Conservation (phyloP, 148 eudicot genomes). For the Vaccinium darrowii region DNA sequence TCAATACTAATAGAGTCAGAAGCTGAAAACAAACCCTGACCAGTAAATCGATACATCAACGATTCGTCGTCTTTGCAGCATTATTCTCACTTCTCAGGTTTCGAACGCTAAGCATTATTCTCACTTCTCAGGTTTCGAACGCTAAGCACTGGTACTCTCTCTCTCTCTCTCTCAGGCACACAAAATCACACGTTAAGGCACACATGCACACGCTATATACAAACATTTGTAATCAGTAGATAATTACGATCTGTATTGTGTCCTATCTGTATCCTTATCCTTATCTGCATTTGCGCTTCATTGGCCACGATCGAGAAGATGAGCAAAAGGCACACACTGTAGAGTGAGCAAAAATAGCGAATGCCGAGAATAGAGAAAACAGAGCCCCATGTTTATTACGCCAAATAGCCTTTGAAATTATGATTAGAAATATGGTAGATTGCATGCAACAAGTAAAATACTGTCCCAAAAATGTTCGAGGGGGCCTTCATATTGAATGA, state of each 20-base stretch:
- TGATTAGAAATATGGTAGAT: neutral
- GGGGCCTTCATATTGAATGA: neutral
- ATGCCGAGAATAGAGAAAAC: neutral
- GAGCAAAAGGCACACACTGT: neutral
- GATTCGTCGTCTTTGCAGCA: neutral
- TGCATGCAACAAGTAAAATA: neutral
- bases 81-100: neutral
- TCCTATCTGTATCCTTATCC: neutral
- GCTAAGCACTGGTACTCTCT: neutral
- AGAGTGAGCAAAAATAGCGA: neutral
- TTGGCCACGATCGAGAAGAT: neutral
- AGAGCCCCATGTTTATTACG: neutral
- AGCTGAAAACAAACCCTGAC: neutral
- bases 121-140: neutral
- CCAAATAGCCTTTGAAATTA: neutral
- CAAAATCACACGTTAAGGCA: neutral
- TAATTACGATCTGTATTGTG: neutral
- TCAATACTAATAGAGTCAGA: neutral
- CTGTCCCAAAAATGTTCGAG: neutral
- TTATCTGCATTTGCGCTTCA: neutral
- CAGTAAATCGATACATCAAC: neutral
- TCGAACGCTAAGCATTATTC: neutral
- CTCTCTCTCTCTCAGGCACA: neutral
- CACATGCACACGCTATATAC: neutral
- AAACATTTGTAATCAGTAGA: neutral